These are phyloP conservation scores for Marsdenia floribunda DNA, from an alignment of 257 asterid genomes.

Conservation along the genomic window DNA sequence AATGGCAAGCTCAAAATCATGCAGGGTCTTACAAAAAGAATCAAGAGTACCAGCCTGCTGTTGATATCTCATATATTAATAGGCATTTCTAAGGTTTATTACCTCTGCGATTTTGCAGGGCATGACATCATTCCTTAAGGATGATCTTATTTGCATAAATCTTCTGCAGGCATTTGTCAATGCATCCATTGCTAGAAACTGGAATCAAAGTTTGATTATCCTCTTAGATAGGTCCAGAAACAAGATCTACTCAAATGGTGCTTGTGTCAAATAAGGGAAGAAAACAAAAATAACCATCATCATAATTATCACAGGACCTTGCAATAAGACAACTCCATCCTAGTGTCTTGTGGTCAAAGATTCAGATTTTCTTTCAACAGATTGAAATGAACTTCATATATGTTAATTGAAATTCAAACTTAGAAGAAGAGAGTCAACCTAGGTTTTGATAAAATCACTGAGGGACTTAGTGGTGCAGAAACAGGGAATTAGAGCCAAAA, in stretches of 20 bases:
- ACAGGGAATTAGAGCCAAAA: not conserved
- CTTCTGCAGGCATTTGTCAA: slow-evolving; percentile 24
- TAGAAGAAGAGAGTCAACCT: not conserved
- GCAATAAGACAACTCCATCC: not conserved
- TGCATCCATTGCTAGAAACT: slow-evolving; percentile 33
- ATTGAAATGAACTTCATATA: not conserved
- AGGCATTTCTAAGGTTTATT: not conserved
- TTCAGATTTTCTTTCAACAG: too few relatives aligned
- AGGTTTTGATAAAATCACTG: not conserved
- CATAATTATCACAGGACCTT: not conserved
- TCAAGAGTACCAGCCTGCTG: not conserved
- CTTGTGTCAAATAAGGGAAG: not conserved
- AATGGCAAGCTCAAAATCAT: slow-evolving; percentile 8
- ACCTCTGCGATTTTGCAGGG: slow-evolving; percentile 92
- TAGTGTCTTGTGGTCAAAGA: not conserved
- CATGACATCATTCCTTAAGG: slow-evolving; percentile 38
- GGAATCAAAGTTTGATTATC: not conserved
- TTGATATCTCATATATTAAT: not conserved
- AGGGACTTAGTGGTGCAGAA: not conserved
- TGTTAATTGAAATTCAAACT: not conserved
- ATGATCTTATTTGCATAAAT: slow-evolving; percentile 31
- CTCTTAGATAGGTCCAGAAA: not conserved
- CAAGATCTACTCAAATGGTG: not conserved
- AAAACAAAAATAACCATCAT: not conserved
- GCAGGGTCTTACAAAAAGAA: not conserved